Base-by-base conservation (phyloP, 1,284 basidiomycete genomes). In the Grifola frondosa region DNA sequence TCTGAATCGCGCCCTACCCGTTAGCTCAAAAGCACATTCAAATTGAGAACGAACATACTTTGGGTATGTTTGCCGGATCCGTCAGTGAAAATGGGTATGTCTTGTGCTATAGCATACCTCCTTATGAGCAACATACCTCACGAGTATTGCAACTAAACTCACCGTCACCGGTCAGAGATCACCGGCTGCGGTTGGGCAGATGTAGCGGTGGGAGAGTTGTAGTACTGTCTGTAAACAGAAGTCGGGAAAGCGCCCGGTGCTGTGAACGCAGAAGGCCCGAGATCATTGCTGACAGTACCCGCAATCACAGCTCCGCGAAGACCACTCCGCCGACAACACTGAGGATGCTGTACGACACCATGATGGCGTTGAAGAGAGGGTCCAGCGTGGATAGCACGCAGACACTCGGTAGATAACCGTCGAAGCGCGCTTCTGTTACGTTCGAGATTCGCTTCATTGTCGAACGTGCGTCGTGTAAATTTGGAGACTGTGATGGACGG, bases 181-280 rank as follows among this genome's bases (percentile, higher is more conserved):
- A 85, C 71, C 24, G 84, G 87, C 60, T 88, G 83, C 5, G 79
- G 78, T 59, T 88, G 82, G 5, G 70, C 75, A 13, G 71, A 72
- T 1, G 84, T 87, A 25, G 76, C 80, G 5, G 83, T 87, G 17
- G 87, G 84, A 49, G 75, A 64, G 59, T 88, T 85, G 63, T 81
- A 86, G 61, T 88, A 89, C 48, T 72, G 58, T n/a, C 65, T 56
- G 60, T 78, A 87, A 26, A 73, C 62, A 6, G 78, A 75, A 3
- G 81, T 83, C 2, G 84, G 84, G 59, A 86, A 85, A 5, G 64
- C 57, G n/a, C 81, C 82, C 6, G 81, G 73, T 8, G 63, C 80
- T 5, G 81, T 77, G 56, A 75, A 82, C 8, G 67, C 71, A 9
- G 77, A 73, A 16, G 76, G 75, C 9, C 62, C 63, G 29, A 63